Base-by-base conservation (phyloP, 495 filamentous ascomycete genomes). In the Pseudevernia furfuracea region DNA sequence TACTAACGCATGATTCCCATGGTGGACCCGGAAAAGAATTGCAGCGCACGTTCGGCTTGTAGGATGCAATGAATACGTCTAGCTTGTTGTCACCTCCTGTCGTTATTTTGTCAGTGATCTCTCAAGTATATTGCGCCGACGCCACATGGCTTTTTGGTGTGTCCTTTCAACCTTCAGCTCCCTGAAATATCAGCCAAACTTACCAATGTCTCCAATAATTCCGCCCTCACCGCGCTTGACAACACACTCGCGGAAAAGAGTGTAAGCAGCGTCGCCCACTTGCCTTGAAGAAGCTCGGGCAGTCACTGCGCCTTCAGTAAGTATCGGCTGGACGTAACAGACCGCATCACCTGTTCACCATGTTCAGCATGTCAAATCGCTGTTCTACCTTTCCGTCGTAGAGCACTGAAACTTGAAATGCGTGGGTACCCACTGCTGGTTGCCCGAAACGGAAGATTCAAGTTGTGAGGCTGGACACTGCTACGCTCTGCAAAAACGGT, bases 31-130 rank as follows among this genome's bases (percentile, higher is more conserved):
- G n/a, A 5, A 25, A 17, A 21, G 10, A 15, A 9, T 55, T 23
- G 34, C 48, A 62, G 32, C 39, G 32, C 5, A 62, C 14, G 10
- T 34, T 32, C 17, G 48, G 48, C 37, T 56, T 36, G 23, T 62
- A 62, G n/a, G n/a, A 39, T 25, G 48, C 34, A 11, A 62, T 62
- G 0, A 28, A 25, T 30, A 62, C 37, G 19, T 48, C 3, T 10
- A 62, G n/a, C 3, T 62, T 49, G 19, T 62, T 56, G 60, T 62
- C 60, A 23, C 48, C 60, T 21, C 60, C 46, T 62, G 36, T 15
- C 12, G 17, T 28, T 38, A 1, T 2, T 41, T 48, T 11, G 30
- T 61, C 11, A 61, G 59, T 30, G 2, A 7, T 30, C 25, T 21
- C 12, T 30, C 12, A 2, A 1, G 3, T 21, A 36, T 12, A 10